Evolutionary conservation across 2,329 filamentous ascomycete genomes (phyloP), one percentile per base, ranked within the genome.

Genomic region (Fonsecaea nubica): DNA sequence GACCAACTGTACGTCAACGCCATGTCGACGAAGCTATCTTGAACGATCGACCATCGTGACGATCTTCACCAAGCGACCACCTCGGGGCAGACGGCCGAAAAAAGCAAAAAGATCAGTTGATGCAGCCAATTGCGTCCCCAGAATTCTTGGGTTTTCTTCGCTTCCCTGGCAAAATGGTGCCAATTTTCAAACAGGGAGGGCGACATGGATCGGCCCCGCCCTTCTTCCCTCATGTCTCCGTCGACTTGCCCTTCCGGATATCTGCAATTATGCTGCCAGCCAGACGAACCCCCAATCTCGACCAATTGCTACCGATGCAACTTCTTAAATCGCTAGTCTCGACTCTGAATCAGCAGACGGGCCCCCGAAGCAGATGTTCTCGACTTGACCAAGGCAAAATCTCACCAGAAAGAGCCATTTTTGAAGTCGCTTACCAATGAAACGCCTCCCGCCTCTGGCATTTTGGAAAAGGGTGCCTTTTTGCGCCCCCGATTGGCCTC

Each of bases 191-290:
- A 53, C 64, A 57, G 36, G 56, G 48, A 58, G 59, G 45, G 33
- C 50, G 60, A 69, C 61, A 62, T 69, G 70, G 70, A 64, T 69
- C 67, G 65, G 69, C 65, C 70, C 70, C 67, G 67, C 67, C 68
- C 66, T 67, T 40, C 56, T 60, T 61, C 55, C 62, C 60, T 65
- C 52, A 54, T 33, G 53, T 57, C 60, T 62, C 59, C 62, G 45
- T 63, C n/a, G 40, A 42, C 15, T 21, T 59, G 56, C 35, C 58
- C 40, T 36, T 40, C 48, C 58, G 21, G 54, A 54, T 25, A 32
- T 15, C 33, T 38, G 57, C 53, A 32, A 25, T 35, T 56, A 25
- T 25, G 25, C 55, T 42, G 30, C 18, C 62, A 58, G 42, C 45
- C 52, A 59, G 45, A 50, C 50, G 35, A 59, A 25, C 25, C 38